Evolutionary conservation across 1,284 basidiomycete species (phyloP), one percentile per base, ranked within the genome.

Genomic region (Xerocomus nothofagi): DNA sequence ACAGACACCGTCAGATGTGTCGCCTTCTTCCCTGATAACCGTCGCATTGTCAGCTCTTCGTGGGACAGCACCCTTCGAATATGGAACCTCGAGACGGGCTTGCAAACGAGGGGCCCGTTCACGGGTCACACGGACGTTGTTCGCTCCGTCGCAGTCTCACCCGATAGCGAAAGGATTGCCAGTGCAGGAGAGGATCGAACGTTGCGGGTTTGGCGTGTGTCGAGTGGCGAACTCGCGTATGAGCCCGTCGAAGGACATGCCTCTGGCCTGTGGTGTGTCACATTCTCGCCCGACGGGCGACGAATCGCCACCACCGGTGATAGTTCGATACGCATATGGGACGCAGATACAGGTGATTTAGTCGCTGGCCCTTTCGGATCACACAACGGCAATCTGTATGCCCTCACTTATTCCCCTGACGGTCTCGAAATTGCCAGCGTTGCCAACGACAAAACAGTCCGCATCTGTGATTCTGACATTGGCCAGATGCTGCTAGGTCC

Each of bases 271-370:
- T 64, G 63, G 61, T 64, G 57, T 42, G 62, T 68, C 50, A 46
- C 61, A 3, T 63, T 68, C 55, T 69, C 65, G 21, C 68, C 67
- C 37, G 45, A 70, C 47, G 63, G 68, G 37, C 59, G 52, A 17
- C 57, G 57, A 27, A 57, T 70, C 40, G 65, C 66, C 17, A 69
- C 67, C 17, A 65, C 65, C 2, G 67, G 66, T 1, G 68, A 70
- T 43, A 61, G 59, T 38, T 67, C 67, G 3, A 63, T 70, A 45
- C 59, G 65, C 50, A 43, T 67, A 49, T 67, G 67, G 65, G 66
- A 68, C 49, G 39, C 60, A 24, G 59, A 63, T 46, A 61, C 64
- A 17, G 66, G 62, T 6, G 46, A 53, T 18, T 41, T 57, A 36
- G 53, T 68, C 47, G 54, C 53, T 43, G 63, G 62, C 30, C 63